phyloP scores from a whole-genome alignment of 352 stramenopile species.

The Globisporangium okanoganense region DNA sequence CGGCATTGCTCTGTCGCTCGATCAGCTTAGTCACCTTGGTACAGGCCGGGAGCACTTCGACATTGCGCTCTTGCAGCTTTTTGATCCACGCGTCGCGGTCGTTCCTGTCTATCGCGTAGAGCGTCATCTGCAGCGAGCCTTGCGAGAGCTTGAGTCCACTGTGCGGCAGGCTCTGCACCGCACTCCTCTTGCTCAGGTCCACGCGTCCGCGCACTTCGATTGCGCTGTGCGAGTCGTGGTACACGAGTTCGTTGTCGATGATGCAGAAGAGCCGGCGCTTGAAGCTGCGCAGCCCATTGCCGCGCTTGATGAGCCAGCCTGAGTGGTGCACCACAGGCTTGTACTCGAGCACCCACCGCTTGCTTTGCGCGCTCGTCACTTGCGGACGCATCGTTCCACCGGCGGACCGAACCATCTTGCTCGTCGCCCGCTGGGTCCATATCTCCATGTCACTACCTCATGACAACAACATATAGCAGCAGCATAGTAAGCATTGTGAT shows the following conservation, averaged over 20 bases:
- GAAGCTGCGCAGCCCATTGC: slow-evolving; percentile 74
- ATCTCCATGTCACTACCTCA: slow-evolving; percentile 63
- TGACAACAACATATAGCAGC: slow-evolving; percentile 1
- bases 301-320: slow-evolving; percentile 86
- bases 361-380: slow-evolving; percentile 54
- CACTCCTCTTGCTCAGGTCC: slow-evolving; percentile 62
- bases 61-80: slow-evolving; percentile 70
- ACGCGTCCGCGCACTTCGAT: slow-evolving; percentile 72
- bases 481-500: not conserved
- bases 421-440: slow-evolving; percentile 77
- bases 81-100: slow-evolving; percentile 84
- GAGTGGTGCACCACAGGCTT: slow-evolving; percentile 80
- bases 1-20: slow-evolving; percentile 46
- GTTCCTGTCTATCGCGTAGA: slow-evolving; percentile 73
- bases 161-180: slow-evolving; percentile 61
- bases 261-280: slow-evolving; percentile 87
- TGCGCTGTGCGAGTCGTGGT: slow-evolving; percentile 78
- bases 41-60: slow-evolving; percentile 49
- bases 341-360: slow-evolving; percentile 74
- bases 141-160: slow-evolving; percentile 76
- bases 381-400: slow-evolving; percentile 38
- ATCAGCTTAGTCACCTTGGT: slow-evolving; percentile 54
- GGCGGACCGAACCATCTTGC: slow-evolving; percentile 64
- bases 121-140: slow-evolving; percentile 70
- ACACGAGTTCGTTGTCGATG: slow-evolving; percentile 82